Conservation (phyloP, 192 early-diverging fungal genomes). For the Rhizophagus prolifer region DNA sequence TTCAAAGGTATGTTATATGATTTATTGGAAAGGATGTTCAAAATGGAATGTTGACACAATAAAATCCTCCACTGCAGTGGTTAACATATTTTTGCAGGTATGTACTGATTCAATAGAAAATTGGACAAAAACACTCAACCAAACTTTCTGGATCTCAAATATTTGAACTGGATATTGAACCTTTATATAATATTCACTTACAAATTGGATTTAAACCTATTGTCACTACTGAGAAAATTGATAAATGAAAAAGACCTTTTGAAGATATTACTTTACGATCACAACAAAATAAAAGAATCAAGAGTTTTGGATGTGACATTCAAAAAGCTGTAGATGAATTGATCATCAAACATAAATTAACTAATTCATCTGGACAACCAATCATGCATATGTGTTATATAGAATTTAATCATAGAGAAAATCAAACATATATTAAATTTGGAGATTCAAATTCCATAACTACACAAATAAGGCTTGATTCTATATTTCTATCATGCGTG, state of each 20-base stretch:
- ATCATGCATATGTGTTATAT: too few relatives aligned
- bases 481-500: too few relatives aligned
- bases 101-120: neutral
- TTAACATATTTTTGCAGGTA: neutral
- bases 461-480: too few relatives aligned
- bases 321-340: too few relatives aligned
- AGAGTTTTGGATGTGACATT: too few relatives aligned
- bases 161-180: neutral
- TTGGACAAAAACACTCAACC: neutral
- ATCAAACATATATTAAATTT: too few relatives aligned
- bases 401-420: too few relatives aligned
- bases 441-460: too few relatives aligned
- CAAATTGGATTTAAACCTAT: neutral
- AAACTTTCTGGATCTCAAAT: neutral
- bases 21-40: neutral
- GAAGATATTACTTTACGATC: neutral
- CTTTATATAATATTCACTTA: neutral
- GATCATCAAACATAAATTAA: too few relatives aligned
- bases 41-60: neutral
- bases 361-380: too few relatives aligned
- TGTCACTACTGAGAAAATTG: neutral
- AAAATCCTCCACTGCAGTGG: neutral
- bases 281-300: too few relatives aligned
- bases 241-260: neutral
- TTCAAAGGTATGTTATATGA: neutral